Percentiles rank a stretch among this genome's conserved stretches.
Conservation (phyloP, 164 flowering plant genomes). For the Kalanchoe fedtschenkoi region DNA sequence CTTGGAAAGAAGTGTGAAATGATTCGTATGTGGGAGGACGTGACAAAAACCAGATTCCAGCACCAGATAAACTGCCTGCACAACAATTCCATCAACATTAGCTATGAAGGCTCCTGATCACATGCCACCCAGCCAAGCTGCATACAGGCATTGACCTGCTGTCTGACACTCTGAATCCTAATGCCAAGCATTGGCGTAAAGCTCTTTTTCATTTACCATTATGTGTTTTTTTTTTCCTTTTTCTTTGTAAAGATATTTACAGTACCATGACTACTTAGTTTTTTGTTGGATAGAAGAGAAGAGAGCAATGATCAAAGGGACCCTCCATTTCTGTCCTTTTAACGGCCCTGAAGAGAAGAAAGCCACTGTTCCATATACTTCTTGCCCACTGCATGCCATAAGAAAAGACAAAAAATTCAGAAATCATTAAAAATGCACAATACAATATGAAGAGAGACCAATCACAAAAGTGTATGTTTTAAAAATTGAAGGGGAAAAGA, state of each 20-base stretch:
- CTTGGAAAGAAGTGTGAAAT: neutral
- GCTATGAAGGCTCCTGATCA: neutral
- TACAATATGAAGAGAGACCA: neutral
- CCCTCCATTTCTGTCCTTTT: neutral
- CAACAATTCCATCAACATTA: neutral
- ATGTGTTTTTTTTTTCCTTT: neutral
- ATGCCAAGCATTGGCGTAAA: neutral
- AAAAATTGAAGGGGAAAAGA: no score
- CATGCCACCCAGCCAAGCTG: neutral
- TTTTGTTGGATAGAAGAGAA: neutral
- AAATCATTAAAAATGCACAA: neutral
- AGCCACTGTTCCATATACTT: constrained; percentile 2
- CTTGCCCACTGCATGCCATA: neutral
- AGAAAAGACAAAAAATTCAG: neutral
- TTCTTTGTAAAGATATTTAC: neutral
- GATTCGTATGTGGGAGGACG: neutral
- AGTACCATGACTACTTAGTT: no score
- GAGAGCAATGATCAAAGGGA: neutral
- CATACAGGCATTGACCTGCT: neutral
- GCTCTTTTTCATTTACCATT: neutral
- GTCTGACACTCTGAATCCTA: neutral
- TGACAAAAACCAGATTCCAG: neutral
- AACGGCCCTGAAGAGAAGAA: constrained; percentile 4
- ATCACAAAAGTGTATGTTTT: no score
- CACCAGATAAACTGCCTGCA: neutral